Evolutionary conservation across 805 yeast genomes (phyloP), one percentile per base, ranked within the genome.

Genomic region (Yamadazyma tumulicola): DNA sequence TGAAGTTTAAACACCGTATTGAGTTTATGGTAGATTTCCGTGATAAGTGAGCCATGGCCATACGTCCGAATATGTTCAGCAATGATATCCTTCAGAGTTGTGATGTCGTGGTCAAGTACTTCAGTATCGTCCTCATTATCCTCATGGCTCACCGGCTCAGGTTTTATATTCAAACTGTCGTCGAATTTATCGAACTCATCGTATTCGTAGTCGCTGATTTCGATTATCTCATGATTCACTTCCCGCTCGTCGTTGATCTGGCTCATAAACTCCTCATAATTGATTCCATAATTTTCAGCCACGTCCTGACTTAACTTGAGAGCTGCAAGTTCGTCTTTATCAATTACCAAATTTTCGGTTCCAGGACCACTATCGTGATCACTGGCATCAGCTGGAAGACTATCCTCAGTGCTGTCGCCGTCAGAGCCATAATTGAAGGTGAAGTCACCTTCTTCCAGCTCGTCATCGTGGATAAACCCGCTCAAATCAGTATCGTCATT

Each of bases 11-110:
- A 93, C 4, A 69, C 73, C 5, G 69, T 57, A 15, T 68, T 67
- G 20, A 93, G 63, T 8, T 76, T 74, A 2, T 57, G 55, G 48
- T 73, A 68, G 0, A 86, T 81, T 37, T 89, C 97, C 2, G 61
- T 51, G 1, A 93, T 73, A 82, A 95, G 91, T 3, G 70, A 67
- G 27, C 55, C 67, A 3, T 59, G 46, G 1, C 67, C 69, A 10
- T 58, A 55, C n/a, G 42, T 49, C 14, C 45, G 46, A 10, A 37
- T 40, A 9, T 39, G 41, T 28, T 39, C 42, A 14, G 34, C 25
- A 4, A 38, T 37, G 4, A 44, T 32, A 20, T 37, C 44, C 8
- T 19, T 29, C 6, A 45, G 39, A 1, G 47, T 43, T 8, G 53
- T 52, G 26, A 46, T 31, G 32, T 48, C 48, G 34, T 42, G 22